Percentiles rank a stretch among this genome's conserved stretches.
Conservation (phyloP, 108 stramenopile species). For the Mayamaea pseudoterrestris region DNA sequence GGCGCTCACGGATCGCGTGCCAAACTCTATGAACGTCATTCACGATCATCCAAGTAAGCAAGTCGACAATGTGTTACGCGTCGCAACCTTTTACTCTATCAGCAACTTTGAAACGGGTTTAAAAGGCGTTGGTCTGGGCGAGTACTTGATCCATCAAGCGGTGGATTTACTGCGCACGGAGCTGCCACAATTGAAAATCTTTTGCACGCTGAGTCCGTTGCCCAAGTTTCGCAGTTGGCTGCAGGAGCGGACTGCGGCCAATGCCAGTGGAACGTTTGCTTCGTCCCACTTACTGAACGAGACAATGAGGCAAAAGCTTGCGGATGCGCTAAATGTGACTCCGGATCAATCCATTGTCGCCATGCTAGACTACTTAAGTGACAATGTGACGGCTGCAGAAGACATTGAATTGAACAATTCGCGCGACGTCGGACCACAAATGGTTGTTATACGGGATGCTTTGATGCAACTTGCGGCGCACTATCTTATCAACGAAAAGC, state of each 20-base stretch:
- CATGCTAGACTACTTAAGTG: too few relatives aligned
- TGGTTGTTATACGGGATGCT: slow-evolving; percentile 26
- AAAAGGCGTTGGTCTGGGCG: slow-evolving; percentile 80
- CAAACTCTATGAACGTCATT: slow-evolving; percentile 14
- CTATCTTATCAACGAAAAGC: slow-evolving; percentile 51
- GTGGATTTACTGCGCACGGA: slow-evolving; percentile 40
- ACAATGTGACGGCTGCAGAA: not conserved
- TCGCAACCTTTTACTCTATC: slow-evolving; percentile 92
- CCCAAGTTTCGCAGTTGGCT: slow-evolving; percentile 83
- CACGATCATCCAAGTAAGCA: slow-evolving; percentile 15
- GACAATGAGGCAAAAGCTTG: too few relatives aligned
- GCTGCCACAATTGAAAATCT: slow-evolving; percentile 37
- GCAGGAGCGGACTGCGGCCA: slow-evolving; percentile 11
- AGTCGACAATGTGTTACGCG: too few relatives aligned
- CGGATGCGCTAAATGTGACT: not conserved
- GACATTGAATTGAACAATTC: not conserved
- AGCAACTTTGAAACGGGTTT: slow-evolving; percentile 70
- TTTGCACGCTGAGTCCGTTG: slow-evolving; percentile 82
- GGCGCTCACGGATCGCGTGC: slow-evolving; percentile 29
- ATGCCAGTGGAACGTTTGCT: too few relatives aligned
- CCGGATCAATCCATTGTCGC: not conserved
- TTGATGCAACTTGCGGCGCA: slow-evolving; percentile 56
- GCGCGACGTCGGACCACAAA: not conserved
- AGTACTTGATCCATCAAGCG: slow-evolving; percentile 76
- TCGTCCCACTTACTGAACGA: too few relatives aligned